Evolutionary conservation across 1,284 basidiomycete genomes (phyloP), one percentile per base, ranked within the genome.

Genomic region (Rhodotorula sp.): DNA sequence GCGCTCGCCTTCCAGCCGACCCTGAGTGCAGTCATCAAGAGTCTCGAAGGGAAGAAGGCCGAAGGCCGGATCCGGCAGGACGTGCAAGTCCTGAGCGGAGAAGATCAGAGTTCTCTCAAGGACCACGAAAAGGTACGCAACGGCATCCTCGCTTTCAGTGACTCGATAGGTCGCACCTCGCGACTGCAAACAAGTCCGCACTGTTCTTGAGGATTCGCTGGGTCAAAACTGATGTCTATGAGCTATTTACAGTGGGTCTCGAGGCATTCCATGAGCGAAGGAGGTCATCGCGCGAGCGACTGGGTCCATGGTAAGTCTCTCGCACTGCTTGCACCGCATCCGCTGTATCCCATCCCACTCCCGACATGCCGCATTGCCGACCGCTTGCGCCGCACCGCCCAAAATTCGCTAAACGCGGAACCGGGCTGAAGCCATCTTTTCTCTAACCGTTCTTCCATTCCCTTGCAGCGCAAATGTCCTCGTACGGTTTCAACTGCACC

Each of bases 241-340:
- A 7, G 14, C 5, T 2, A 17, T 24, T 5, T 22, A 51, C 46
- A 66, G 51, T 75, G 74, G 74, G 62, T 65, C 4, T 66, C 67
- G n/a, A 62, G 74, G 3, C 72, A 75, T 26, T 74, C 72, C 15
- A 74, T 75, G 74, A 64, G 62, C 33, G 57, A 62, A 24, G 74
- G 74, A 24, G 72, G 60, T 0, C 56, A 44, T 37, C 42, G 51
- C 1, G 74, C 74, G 0, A 64, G 67, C 14, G 14, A 55, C 18
- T 75, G 74, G 74, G 60, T 75, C 15, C 12, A 60, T 4, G 33
- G 74, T 70, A 3, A 29, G 72, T 62, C 26, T 33, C 33, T 33
- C 45, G 5, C 30, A 15, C 22, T 7, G 30, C 30, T 37, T 44
- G 10, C 46, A 24, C 22, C 22, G 14, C 46, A 24, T 10, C 24